Base-by-base conservation (phyloP, 2,329 filamentous ascomycete species). In the Epicoccum nigrum region DNA sequence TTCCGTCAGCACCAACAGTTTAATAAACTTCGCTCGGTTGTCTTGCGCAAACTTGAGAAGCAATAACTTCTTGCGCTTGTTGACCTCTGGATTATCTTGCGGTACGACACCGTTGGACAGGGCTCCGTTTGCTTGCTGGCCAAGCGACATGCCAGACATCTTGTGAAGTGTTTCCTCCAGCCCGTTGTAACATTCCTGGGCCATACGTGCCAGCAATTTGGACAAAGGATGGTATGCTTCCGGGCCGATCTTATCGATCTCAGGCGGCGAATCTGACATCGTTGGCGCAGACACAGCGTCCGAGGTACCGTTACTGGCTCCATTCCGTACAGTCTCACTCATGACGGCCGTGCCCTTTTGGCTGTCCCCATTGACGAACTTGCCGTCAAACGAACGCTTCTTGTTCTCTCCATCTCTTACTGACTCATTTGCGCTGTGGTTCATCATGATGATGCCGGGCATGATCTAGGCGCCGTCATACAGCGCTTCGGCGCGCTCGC, bases 21-120 rank as follows among this genome's bases (percentile, higher is more conserved):
- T 97, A 71, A 96, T 90, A 80, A 95, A 97, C 76, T 90, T 91
- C 23, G 87, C 86, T 67, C 96, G 87, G 65, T 88, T 85, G 17
- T 86, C 83, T 69, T 93, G 87, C 7, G 89, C 86, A 75, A 94
- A 96, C 34, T 89, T 84, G 52, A 96, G 74, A 45, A 97, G 73
- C 28, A 80, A 75, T 21, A 84, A 76, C 74, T 96, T 97, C 76
- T 96, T 96, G 39, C 63, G 59, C 42, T 62, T 60, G 58, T 64
- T 74, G 12, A 61, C 54, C 13, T 68, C 62, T 12, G 61, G 54
- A 27, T 60, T 65, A n/a, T 67, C 64, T 15, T 56, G 60, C 7
- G 58, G 63, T 23, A 67, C 59, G 7, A 70, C 50, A 17, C 77
- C 77, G 47, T 79, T 78, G 3, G 68, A 52, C 31, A 74, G 51